These are phyloP conservation scores for Azolla pinnata DNA, from an alignment of 75 land plant species.

Conservation along the genomic window DNA sequence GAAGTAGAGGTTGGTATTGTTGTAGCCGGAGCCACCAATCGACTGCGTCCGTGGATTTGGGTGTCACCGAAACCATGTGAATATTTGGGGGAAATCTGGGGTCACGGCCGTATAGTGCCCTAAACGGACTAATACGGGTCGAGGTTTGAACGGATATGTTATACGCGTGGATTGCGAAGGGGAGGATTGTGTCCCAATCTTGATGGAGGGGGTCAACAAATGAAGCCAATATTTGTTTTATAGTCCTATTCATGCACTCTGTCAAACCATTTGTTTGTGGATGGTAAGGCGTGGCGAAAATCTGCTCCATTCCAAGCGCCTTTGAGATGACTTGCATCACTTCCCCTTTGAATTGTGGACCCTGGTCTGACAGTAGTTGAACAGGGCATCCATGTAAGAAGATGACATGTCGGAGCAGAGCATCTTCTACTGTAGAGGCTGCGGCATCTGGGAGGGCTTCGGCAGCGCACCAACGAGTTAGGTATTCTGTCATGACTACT, in stretches of 20 bases:
- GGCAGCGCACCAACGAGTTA: neutral
- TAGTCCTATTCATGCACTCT: neutral
- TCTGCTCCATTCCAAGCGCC: neutral
- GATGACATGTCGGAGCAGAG: neutral
- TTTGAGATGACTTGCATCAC: neutral
- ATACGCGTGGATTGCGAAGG: neutral
- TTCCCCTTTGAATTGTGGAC: neutral
- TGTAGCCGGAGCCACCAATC: neutral
- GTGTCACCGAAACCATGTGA: neutral
- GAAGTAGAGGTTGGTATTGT: conserved; percentile 1
- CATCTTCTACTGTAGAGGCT: neutral
- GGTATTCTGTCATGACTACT: neutral
- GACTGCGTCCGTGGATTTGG: neutral
- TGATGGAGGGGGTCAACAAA: conserved; percentile 5
- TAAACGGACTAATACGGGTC: neutral
- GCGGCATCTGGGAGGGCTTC: neutral
- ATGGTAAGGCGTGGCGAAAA: neutral
- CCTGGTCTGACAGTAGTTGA: neutral
- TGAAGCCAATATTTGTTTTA: neutral
- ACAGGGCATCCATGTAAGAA: neutral
- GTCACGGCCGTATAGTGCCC: conserved; percentile 1
- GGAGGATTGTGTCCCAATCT: neutral
- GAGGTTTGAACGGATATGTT: neutral
- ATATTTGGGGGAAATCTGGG: neutral
- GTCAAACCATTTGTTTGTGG: neutral